Conservation (phyloP, 2,329 filamentous ascomycete species). For the Sphaerulina musiva region DNA sequence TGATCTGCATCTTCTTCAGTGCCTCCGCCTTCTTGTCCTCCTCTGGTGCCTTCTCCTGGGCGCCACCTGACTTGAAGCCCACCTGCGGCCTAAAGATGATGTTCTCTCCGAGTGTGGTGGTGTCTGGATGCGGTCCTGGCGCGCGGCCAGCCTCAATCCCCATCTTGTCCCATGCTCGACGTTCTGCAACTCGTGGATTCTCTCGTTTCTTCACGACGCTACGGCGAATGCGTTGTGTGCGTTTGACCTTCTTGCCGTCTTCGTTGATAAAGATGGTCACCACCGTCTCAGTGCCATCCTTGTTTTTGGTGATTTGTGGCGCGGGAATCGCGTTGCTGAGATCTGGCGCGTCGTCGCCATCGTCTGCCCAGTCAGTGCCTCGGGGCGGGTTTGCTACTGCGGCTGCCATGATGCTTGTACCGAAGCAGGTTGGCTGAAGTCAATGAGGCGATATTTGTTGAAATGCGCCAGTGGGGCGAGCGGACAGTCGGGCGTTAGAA, state of each 20-base stretch:
- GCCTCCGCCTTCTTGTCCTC: slow-evolving; percentile 64
- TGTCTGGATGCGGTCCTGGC: slow-evolving; percentile 75
- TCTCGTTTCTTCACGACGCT: slow-evolving; percentile 90
- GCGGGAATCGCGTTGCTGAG: slow-evolving; percentile 71
- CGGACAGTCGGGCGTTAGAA: no score
- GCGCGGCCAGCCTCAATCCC: slow-evolving; percentile 80
- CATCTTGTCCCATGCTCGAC: slow-evolving; percentile 89
- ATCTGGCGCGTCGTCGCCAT: slow-evolving; percentile 67
- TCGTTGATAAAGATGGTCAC: slow-evolving; percentile 88
- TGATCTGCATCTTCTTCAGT: slow-evolving; percentile 98
- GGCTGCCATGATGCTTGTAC: slow-evolving; percentile 24
- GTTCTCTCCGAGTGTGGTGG: slow-evolving; percentile 92
- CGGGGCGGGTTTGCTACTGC: slow-evolving; percentile 30
- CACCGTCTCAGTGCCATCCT: slow-evolving; percentile 95
- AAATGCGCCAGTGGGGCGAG: slow-evolving; percentile 5
- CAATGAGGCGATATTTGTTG: slow-evolving; percentile 1
- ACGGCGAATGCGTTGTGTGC: slow-evolving; percentile 88
- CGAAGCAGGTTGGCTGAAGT: background rate
- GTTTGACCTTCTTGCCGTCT: slow-evolving; percentile 91
- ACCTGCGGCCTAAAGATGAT: slow-evolving; percentile 90
- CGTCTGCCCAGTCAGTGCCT: slow-evolving; percentile 85
- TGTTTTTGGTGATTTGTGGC: slow-evolving; percentile 87
- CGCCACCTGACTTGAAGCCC: slow-evolving; percentile 88
- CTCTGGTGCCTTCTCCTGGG: slow-evolving; percentile 62
- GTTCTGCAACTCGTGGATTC: slow-evolving; percentile 93